phyloP scores from a whole-genome alignment of 2,329 filamentous ascomycete species.

The Hymenoscyphus fructigenus region DNA sequence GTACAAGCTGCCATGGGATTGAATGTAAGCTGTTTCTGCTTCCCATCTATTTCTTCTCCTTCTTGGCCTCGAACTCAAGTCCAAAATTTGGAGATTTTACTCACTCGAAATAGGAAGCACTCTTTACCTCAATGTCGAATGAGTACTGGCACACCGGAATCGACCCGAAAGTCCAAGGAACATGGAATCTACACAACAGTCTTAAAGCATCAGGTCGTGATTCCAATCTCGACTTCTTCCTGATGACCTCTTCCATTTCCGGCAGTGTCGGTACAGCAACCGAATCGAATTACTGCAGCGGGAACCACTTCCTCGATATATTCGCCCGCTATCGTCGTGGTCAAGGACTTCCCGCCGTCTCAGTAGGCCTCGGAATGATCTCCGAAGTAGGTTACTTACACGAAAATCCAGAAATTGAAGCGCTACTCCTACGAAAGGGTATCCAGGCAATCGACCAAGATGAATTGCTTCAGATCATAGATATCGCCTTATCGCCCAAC shows the following conservation, averaged over 20 bases:
- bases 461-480: conserved; percentile 16
- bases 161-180: conserved; percentile 11
- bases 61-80: too few relatives aligned
- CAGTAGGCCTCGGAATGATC: conserved; percentile 22
- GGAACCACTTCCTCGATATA: conserved; percentile 37
- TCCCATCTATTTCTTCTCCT: too few relatives aligned
- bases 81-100: neutral
- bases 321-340: conserved; percentile 15
- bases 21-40: conserved; percentile 17
- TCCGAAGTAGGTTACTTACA: conserved; percentile 32
- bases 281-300: conserved; percentile 35
- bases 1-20: conserved; percentile 28
- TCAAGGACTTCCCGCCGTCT: conserved; percentile 9
- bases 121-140: conserved; percentile 7
- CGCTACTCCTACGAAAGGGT: conserved; percentile 38
- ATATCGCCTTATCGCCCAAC: conserved; percentile 8
- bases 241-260: conserved; percentile 21
- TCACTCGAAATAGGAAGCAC: neutral
- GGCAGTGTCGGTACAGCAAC: conserved; percentile 4
- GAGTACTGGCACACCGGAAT: conserved; percentile 8
- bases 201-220: neutral
- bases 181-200: conserved; percentile 19
- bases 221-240: conserved; percentile 40
- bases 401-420: conserved; percentile 40
- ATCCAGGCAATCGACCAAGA: conserved; percentile 36